Percentiles rank a stretch among this genome's conserved stretches.
phyloP scores from a whole-genome alignment of 192 early-diverging fungal species.

The Coemansia nantahalensis region DNA sequence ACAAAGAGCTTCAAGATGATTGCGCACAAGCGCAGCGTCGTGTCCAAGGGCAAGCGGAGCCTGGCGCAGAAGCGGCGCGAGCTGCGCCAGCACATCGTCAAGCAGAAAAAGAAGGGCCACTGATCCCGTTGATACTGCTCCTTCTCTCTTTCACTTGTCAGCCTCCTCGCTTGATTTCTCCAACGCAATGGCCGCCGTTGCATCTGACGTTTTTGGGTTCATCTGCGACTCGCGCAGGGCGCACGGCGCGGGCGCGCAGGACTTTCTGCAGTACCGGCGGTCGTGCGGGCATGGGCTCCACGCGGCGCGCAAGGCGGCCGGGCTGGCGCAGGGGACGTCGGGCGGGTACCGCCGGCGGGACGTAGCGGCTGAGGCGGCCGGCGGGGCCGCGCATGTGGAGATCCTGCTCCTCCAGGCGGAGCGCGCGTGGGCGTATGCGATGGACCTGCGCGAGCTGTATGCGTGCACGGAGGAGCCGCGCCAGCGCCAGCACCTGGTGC shows the following conservation, averaged over 20 bases:
- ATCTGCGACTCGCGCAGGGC: conserved; percentile 35
- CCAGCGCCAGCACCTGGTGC: conserved; percentile 43
- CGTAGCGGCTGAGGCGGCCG: conserved; percentile 22
- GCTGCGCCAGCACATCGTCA: conserved; percentile 41
- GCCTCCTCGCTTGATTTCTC: too few relatives aligned
- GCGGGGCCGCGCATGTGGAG: conserved; percentile 28
- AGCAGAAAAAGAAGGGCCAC: conserved; percentile 48
- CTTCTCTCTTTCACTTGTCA: not conserved
- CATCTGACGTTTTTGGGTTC: conserved; percentile 41
- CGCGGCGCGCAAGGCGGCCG: conserved; percentile 38
- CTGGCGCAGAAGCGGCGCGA: conserved; percentile 70
- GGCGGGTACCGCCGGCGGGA: conserved; percentile 15
- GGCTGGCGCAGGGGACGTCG: conserved; percentile 28
- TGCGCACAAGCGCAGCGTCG: conserved; percentile 83
- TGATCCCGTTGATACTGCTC: conserved; percentile 1
- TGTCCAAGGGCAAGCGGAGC: conserved; percentile 70
- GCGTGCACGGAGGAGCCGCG: conserved; percentile 49
- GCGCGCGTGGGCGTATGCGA: conserved; percentile 50
- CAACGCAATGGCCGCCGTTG: conserved; percentile 11
- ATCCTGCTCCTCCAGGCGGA: conserved; percentile 40
- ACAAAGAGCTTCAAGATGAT: conserved; percentile 96
- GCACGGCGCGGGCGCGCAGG: conserved; percentile 37
- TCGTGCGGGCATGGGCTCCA: conserved; percentile 41
- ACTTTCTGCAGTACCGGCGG: conserved; percentile 46
- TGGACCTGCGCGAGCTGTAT: conserved; percentile 48